Base-by-base conservation (phyloP, 805 yeast genomes). In the Lachancea mirantina region DNA sequence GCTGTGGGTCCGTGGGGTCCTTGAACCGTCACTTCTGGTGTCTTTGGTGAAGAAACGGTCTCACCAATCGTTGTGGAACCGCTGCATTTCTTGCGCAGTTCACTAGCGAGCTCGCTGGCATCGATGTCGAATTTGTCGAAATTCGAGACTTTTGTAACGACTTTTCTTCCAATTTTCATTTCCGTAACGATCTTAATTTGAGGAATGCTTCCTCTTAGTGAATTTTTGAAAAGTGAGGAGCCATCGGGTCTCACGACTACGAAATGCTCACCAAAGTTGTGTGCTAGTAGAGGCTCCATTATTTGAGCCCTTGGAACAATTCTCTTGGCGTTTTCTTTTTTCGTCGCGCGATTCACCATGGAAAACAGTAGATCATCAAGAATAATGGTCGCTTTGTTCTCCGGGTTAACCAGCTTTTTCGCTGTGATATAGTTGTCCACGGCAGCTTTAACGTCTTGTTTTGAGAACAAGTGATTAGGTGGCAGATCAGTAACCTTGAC, bases 41-140 rank as follows among this genome's bases (percentile, higher is more conserved):
- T 48, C 23, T 67, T 70, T 4, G 78, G 78, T 32, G 72, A 69
- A 1, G 47, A 47, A 10, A 64, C 62, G 25, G 74, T 71, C 18
- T 72, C 75, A 0, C 78, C 79, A 8, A 83, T 68, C 0, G 95
- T 77, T 0, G 92, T 70, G 0, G 96, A 84, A 0, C 96, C 95
- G 8, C 95, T 88, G 54, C 97, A 92, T 42, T 76, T 77, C 14
- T 76, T 74, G 38, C 80, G 76, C 41, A 89, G 58, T 26, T 76
- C 80, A 19, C 73, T 75, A 2, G 94, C 78, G 11, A 92, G 57
- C 7, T 66, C 66, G 18, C 72, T 76, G 0, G 84, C 70, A 36
- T 76, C 78, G 21, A 89, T 68, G 33, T 68, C 65, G 54, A 74
- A 89, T 5, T 64, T 61, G 39, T 84, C 94, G 40, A 83, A 67